Percentiles rank a stretch among this genome's conserved stretches.
These are phyloP conservation scores for Psophocarpus tetragonolobus DNA, from an alignment of 306 rosid genomes.

Conservation along the genomic window DNA sequence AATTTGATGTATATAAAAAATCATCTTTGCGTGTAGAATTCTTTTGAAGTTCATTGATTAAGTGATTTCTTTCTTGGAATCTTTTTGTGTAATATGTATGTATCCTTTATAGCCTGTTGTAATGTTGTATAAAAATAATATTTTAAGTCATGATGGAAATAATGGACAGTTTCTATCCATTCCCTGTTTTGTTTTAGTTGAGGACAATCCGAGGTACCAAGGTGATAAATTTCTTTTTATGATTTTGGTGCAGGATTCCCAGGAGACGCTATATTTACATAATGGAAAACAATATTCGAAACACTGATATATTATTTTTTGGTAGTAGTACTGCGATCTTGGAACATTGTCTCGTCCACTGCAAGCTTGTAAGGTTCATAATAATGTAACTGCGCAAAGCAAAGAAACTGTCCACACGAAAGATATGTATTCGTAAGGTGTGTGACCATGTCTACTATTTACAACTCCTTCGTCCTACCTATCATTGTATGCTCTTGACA, in stretches of 20 bases:
- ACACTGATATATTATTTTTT: constrained; percentile 77
- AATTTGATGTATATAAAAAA: background rate
- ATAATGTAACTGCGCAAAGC: constrained; percentile 79
- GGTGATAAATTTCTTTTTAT: background rate
- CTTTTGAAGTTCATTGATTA: background rate
- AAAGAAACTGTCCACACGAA: constrained; percentile 81
- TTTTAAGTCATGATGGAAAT: background rate
- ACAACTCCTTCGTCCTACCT: background rate
- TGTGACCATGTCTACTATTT: constrained; percentile 2
- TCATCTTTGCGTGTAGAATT: background rate
- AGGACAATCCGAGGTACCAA: background rate
- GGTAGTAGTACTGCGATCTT: constrained; percentile 90
- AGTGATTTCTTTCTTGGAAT: background rate
- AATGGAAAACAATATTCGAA: constrained; percentile 75
- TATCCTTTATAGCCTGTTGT: background rate
- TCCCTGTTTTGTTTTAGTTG: background rate
- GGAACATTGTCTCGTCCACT: constrained; percentile 82
- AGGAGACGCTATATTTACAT: constrained; percentile 66
- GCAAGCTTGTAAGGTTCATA: constrained; percentile 76
- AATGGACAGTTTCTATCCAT: background rate
- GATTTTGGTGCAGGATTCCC: constrained; percentile 56
- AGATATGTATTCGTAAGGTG: constrained; percentile 77
- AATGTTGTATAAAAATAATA: background rate
- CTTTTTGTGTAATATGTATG: background rate
- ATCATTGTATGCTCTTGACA: background rate